Percentiles rank a stretch among this genome's conserved stretches.
phyloP scores from a whole-genome alignment of 2,329 filamentous ascomycete species.

The Aspergillus flavus region DNA sequence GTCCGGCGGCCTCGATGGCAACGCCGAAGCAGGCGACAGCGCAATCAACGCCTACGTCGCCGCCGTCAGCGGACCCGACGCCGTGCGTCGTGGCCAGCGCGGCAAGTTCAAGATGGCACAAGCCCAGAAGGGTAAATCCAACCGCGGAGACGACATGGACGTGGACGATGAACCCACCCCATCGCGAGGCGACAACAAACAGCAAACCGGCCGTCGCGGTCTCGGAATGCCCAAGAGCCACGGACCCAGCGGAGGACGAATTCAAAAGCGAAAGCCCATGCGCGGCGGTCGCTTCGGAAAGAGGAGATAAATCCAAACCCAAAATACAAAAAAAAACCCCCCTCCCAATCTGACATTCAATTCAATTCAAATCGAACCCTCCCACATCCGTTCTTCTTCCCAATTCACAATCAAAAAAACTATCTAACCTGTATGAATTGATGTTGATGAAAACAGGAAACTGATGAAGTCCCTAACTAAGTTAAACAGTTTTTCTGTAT shows the following conservation, averaged over 20 bases:
- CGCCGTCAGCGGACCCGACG: constrained; percentile 62
- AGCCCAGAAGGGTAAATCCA: constrained; percentile 37
- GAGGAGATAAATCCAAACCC: not conserved
- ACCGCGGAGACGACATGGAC: constrained; percentile 48
- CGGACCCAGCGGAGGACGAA: constrained; percentile 26
- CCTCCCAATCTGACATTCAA: not conserved
- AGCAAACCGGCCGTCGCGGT: constrained; percentile 22
- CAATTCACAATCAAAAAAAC: not conserved
- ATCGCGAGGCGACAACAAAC: not conserved
- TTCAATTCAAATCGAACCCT: not conserved
- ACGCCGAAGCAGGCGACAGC: constrained; percentile 28
- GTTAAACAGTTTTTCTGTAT: not conserved
- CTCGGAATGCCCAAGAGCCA: constrained; percentile 33
- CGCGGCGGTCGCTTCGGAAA: constrained; percentile 9
- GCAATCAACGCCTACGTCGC: constrained; percentile 63
- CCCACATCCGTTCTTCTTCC: not conserved
- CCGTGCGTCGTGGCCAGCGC: constrained; percentile 59
- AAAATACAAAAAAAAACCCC: not conserved
- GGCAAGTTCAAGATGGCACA: constrained; percentile 63
- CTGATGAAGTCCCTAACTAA: not conserved
- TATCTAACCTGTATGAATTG: constrained; percentile 2
- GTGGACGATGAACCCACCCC: constrained; percentile 26
- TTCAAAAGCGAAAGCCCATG: constrained; percentile 26
- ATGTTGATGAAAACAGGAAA: constrained; percentile 7
- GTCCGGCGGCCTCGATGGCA: constrained; percentile 49